These are phyloP conservation scores for Farysia itapuensis DNA, from an alignment of 1,284 basidiomycete genomes.

Conservation along the genomic window DNA sequence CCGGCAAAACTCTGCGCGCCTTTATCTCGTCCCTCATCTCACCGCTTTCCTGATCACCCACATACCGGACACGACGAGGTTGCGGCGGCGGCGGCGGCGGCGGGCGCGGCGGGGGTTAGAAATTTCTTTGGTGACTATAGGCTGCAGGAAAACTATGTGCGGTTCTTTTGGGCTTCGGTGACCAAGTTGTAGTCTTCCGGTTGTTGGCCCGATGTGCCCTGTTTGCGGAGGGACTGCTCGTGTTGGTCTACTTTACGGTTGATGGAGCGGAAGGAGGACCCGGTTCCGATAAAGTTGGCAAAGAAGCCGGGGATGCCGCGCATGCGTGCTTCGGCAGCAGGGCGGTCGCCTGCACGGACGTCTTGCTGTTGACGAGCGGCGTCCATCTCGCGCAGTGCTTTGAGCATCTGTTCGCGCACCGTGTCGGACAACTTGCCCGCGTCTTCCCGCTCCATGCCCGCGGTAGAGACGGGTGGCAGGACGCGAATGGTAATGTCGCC, in stretches of 20 bases:
- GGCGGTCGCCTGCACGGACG: neutral
- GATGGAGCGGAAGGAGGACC: slow-evolving; percentile 3
- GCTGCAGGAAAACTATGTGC: too few relatives aligned
- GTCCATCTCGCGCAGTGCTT: slow-evolving; percentile 41
- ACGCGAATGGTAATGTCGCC: slow-evolving; percentile 63
- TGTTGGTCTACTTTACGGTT: slow-evolving; percentile 10
- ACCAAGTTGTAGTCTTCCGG: slow-evolving; percentile 42
- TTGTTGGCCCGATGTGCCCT: slow-evolving; percentile 21
- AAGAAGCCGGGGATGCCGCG: slow-evolving; percentile 30
- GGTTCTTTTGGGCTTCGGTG: slow-evolving; percentile 22
- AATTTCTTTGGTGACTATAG: too few relatives aligned
- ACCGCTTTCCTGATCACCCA: too few relatives aligned
- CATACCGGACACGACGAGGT: too few relatives aligned
- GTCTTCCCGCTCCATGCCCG: slow-evolving; percentile 70
- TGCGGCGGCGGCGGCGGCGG: too few relatives aligned
- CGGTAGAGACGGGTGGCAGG: slow-evolving; percentile 74
- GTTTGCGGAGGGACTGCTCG: slow-evolving; percentile 14
- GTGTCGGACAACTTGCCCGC: slow-evolving; percentile 68
- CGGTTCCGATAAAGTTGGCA: slow-evolving; percentile 18
- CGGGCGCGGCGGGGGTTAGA: too few relatives aligned
- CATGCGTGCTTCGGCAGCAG: slow-evolving; percentile 14
- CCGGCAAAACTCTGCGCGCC: slow-evolving; percentile 36
- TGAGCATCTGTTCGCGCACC: slow-evolving; percentile 62
- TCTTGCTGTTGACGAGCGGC: slow-evolving; percentile 14
- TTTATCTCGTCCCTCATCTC: slow-evolving; percentile 33